These are phyloP conservation scores for Myxozyma geophila DNA, from an alignment of 805 yeast species.

Conservation along the genomic window DNA sequence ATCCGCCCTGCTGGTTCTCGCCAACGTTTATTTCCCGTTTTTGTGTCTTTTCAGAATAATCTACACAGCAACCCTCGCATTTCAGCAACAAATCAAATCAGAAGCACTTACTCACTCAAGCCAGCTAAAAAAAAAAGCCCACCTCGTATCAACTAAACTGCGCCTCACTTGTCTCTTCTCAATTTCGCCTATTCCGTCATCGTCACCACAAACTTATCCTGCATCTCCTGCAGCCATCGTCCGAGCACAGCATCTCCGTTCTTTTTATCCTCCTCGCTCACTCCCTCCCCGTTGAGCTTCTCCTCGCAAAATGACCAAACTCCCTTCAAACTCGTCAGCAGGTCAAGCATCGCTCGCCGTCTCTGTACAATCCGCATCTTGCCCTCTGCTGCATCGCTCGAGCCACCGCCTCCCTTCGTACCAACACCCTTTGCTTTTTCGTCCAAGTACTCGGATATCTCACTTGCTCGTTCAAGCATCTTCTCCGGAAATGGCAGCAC, in stretches of 20 bases:
- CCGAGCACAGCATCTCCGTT: constrained; percentile 11
- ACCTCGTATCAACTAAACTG: background rate
- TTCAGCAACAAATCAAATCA: too few relatives aligned
- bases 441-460: constrained; percentile 9
- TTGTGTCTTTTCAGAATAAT: too few relatives aligned
- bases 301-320: constrained; percentile 16
- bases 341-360: constrained; percentile 21
- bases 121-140: too few relatives aligned
- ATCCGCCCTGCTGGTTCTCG: too few relatives aligned
- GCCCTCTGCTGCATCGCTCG: background rate
- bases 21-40: too few relatives aligned
- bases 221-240: constrained; percentile 20
- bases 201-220: constrained; percentile 20
- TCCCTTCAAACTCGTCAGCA: constrained; percentile 17
- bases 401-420: background rate
- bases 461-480: constrained; percentile 15
- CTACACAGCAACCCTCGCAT: too few relatives aligned
- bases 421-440: background rate
- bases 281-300: background rate
- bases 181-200: constrained; percentile 3
- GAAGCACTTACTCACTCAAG: too few relatives aligned
- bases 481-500: constrained; percentile 23
- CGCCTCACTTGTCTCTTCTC: background rate
- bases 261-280: background rate
- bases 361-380: constrained; percentile 15